Evolutionary conservation across 768 basidiomycete genomes (phyloP).

Genomic region (Strobilomyces dryophilus): DNA sequence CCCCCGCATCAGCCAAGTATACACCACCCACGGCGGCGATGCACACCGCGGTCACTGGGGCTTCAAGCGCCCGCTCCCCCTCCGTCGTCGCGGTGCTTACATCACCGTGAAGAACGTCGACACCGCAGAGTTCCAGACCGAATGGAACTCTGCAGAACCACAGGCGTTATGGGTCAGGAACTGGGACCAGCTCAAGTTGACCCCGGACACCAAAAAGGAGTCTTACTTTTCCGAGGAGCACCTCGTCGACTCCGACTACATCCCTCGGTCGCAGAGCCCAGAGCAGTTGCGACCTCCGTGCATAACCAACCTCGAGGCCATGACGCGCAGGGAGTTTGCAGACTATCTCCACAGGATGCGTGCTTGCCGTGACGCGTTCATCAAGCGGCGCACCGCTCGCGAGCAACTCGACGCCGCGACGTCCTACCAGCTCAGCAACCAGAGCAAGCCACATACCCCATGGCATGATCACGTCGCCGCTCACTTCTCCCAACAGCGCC

Average conservation of each 20-base stretch:
- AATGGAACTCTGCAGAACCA: conserved; percentile 66
- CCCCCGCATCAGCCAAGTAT: conserved; percentile 73
- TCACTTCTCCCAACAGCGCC: conserved; percentile 19
- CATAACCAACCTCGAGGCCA: conserved; percentile 53
- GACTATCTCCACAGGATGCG: conserved; percentile 60
- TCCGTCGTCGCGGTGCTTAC: conserved; percentile 58
- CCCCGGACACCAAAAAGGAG: conserved; percentile 4
- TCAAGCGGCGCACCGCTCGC: conserved; percentile 29
- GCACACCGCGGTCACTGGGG: conserved; percentile 81
- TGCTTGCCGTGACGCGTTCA: conserved; percentile 54
- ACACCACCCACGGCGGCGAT: conserved; percentile 64
- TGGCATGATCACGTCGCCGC: conserved; percentile 27
- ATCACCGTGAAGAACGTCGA: conserved; percentile 69
- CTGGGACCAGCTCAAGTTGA: conserved; percentile 53
- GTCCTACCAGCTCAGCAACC: conserved; percentile 27
- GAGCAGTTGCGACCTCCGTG: conserved; percentile 25
- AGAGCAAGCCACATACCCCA: conserved; percentile 12
- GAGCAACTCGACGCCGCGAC: conserved; percentile 18
- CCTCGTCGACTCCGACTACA: conserved; percentile 26
- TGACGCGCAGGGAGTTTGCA: conserved; percentile 56
- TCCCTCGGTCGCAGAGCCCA: conserved; percentile 14
- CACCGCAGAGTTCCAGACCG: conserved; percentile 68
- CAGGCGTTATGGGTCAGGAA: conserved; percentile 66
- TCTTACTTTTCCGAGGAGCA: conserved; percentile 13
- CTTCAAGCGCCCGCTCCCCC: conserved; percentile 74